A percentile compares a stretch with the other conserved stretches of the same genome.
Evolutionary conservation across 2,329 filamentous ascomycete species (phyloP).

Genomic region (Colletotrichum sp.): DNA sequence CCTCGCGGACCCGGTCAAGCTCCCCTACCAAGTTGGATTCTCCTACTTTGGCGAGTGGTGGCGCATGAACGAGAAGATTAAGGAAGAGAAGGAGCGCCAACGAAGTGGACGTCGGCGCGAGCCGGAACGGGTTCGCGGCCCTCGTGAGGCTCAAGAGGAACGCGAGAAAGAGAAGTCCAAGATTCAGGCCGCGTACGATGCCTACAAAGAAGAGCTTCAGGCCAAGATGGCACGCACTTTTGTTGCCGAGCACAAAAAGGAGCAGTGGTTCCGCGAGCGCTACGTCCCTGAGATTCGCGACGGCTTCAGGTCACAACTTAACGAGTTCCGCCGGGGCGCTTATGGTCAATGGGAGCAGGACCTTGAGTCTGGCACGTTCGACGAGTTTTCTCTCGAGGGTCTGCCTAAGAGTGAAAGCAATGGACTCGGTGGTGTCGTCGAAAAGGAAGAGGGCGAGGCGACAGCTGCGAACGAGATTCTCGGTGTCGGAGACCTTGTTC

Average conservation of each 20-base stretch:
- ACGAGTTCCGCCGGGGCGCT: constrained; percentile 77
- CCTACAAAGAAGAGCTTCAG: constrained; percentile 72
- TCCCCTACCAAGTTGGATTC: constrained; percentile 83
- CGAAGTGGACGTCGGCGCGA: constrained; percentile 73
- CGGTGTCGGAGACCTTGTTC: constrained; percentile 88
- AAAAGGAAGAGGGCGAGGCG: constrained; percentile 96
- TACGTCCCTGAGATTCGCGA: constrained; percentile 87
- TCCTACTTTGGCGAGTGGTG: constrained; percentile 90
- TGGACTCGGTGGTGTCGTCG: constrained; percentile 80
- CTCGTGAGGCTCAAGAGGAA: constrained; percentile 73
- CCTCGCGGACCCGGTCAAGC: constrained; percentile 72
- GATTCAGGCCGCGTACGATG: constrained; percentile 74
- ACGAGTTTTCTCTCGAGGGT: constrained; percentile 93
- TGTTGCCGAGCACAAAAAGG: constrained; percentile 88
- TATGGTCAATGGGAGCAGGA: constrained; percentile 92
- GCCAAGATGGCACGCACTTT: constrained; percentile 86
- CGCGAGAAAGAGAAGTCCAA: constrained; percentile 79
- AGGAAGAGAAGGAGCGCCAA: constrained; percentile 77
- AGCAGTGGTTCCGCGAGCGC: constrained; percentile 98
- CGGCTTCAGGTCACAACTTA: constrained; percentile 75
- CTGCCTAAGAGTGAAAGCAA: constrained; percentile 94
- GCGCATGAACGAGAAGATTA: constrained; percentile 81
- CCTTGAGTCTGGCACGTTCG: constrained; percentile 83
- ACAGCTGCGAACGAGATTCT: constrained; percentile 91
- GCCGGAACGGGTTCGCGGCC: constrained; percentile 65